Conservation (phyloP, 1,284 basidiomycete species). For the Marasmius fiardii region DNA sequence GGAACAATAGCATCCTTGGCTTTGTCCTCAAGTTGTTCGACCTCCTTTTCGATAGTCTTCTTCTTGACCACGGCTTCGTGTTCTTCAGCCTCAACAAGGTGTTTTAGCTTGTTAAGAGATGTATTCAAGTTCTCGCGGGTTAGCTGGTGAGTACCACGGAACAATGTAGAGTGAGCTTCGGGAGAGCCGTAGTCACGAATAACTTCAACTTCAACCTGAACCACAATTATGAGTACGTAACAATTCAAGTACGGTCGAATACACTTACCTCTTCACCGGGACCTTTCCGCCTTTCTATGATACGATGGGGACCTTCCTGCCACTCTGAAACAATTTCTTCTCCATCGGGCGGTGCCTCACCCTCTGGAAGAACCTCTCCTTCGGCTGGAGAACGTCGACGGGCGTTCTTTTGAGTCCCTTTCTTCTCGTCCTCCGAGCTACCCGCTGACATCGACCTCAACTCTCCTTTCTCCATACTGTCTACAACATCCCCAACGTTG, state of each 20-base stretch:
- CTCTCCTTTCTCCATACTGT: conserved; percentile 47
- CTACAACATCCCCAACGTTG: neutral
- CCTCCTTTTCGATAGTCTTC: conserved; percentile 6
- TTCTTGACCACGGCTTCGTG: no score
- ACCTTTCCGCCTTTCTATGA: conserved; percentile 58
- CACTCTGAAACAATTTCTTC: conserved; percentile 49
- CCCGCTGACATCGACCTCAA: conserved; percentile 12
- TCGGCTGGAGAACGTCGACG: neutral
- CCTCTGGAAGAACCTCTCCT: conserved; percentile 12
- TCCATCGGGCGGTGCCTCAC: conserved; percentile 34
- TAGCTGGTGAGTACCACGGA: conserved; percentile 16
- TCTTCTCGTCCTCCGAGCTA: conserved; percentile 11
- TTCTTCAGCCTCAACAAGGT: conserved; percentile 20
- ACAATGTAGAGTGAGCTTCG: conserved; percentile 12
- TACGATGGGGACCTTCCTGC: conserved; percentile 63
- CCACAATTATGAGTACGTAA: conserved; percentile 9
- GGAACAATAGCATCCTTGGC: conserved; percentile 20
- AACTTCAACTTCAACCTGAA: conserved; percentile 62
- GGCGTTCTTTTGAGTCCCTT: conserved; percentile 8
- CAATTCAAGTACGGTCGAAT: no score
- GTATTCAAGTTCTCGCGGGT: conserved; percentile 18
- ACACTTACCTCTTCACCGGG: conserved; percentile 64
- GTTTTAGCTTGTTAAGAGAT: conserved; percentile 16
- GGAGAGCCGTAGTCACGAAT: conserved; percentile 36
- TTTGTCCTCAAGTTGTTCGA: conserved; percentile 24